Evolutionary conservation across 106 monocot genomes (phyloP).

Genomic region (Amphibolis antarctica): DNA sequence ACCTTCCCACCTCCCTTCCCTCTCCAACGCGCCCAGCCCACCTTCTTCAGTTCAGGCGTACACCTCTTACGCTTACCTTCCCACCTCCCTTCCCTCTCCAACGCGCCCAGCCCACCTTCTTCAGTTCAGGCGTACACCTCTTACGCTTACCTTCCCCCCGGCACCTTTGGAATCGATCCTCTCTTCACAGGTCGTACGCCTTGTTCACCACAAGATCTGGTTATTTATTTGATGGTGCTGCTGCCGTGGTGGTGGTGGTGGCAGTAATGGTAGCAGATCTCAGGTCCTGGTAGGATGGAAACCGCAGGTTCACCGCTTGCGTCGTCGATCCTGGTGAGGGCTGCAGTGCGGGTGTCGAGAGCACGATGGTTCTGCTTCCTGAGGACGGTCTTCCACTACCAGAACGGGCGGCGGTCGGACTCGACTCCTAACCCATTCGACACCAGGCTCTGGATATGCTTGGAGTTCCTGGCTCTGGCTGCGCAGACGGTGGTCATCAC

Average conservation of each 20-base stretch:
- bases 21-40: too few species aligned
- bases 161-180: not conserved
- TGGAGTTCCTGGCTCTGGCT: slow-evolving; percentile 36
- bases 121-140: too few species aligned
- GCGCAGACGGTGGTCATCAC: slow-evolving; percentile 36
- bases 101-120: too few species aligned
- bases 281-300: not conserved
- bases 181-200: too few species aligned
- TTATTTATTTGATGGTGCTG: not conserved
- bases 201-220: not conserved
- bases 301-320: slow-evolving; percentile 3
- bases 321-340: slow-evolving; percentile 24
- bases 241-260: not conserved
- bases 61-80: too few species aligned
- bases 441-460: slow-evolving; percentile 41
- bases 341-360: slow-evolving; percentile 43
- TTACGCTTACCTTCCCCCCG: too few species aligned
- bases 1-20: too few species aligned
- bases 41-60: too few species aligned
- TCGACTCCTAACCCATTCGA: slow-evolving; percentile 61
- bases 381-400: slow-evolving; percentile 63
- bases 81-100: too few species aligned
- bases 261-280: not conserved
- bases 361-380: slow-evolving; percentile 77
- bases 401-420: slow-evolving; percentile 60